These are phyloP conservation scores for Entomortierella chlamydospora DNA, from an alignment of 192 early-diverging fungal genomes.

Conservation along the genomic window DNA sequence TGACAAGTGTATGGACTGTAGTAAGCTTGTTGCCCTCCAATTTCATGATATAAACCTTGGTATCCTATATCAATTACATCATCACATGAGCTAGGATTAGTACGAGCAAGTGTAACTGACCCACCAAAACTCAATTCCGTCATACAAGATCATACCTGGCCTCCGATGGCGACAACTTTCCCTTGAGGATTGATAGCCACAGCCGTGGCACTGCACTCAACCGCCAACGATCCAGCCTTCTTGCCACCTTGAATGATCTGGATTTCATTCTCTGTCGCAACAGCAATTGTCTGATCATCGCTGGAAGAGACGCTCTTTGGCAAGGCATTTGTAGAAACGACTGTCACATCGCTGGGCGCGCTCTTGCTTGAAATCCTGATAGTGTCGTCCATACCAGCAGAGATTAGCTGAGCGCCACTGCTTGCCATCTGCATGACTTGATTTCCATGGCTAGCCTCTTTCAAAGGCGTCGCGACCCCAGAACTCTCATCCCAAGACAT, in stretches of 20 bases:
- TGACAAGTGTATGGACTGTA: conserved; percentile 26
- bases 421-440: conserved; percentile 74
- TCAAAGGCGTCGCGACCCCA: conserved; percentile 57
- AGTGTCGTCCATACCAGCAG: conserved; percentile 85
- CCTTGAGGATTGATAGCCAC: conserved; percentile 67
- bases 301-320: conserved; percentile 69
- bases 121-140: too few species aligned
- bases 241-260: conserved; percentile 65
- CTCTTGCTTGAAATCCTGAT: conserved; percentile 46
- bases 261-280: conserved; percentile 64
- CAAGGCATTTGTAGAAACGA: conserved; percentile 55
- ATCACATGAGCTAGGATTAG: too few species aligned
- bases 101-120: too few species aligned
- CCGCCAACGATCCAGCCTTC: conserved; percentile 45
- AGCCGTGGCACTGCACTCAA: conserved; percentile 62
- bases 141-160: conserved; percentile 63
- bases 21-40: conserved; percentile 57
- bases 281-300: conserved; percentile 59
- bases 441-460: conserved; percentile 79
- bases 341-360: conserved; percentile 51
- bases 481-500: conserved; percentile 73
- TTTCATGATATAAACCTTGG: conserved; percentile 73
- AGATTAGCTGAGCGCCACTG: conserved; percentile 60
- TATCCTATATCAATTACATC: conserved; percentile 61
- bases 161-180: conserved; percentile 70